Base-by-base conservation (phyloP, 2,329 filamentous ascomycete species). In the Pezicula carpinea region DNA sequence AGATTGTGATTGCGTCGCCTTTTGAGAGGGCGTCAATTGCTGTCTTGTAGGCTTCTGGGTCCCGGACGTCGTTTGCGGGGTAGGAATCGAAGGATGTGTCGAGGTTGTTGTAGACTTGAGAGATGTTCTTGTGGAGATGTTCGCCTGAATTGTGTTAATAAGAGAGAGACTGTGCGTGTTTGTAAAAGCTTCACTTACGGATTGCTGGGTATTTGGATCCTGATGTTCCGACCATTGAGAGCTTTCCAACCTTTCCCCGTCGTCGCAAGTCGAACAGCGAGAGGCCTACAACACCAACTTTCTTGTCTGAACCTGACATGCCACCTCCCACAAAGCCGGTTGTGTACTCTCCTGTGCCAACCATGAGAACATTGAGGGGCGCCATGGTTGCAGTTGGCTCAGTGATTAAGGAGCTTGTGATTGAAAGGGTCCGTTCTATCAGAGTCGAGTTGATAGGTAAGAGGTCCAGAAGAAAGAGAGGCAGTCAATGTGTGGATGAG, bases 261-360 rank as follows among this genome's bases (percentile, higher is more conserved):
- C 90, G 79, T 50, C 91, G 83, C 55, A 96, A 76, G 66, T 96
- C 91, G 66, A 96, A 95, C 56, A 96, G 75, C 19, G 88, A 92
- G 65, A 96, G 72, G 34, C 88, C 91, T 15, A 96, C 91, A 8
- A 96, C 92, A 49, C 92, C 91, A 42, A 96, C 87, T 69, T 96
- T 96, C 74, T 96, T 96, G 76, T 96, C 92, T 42, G 89, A 95
- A 10, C 80, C 84, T 4, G 89, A 95, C 43, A 83, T 85, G 50
- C 85, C 86, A 51, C 83, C 84, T 48, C 88, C 89, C 48, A 96
- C 90, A 59, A 93, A 96, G 48, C 91, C 91, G 36, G 92, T 96
- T 60, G 92, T 96, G 76, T 96, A 96, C 77, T 96, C 91, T 62
- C 91, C 92, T 10, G 91, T 96, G 55, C 91, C 91, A 49, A 64